Evolutionary conservation across 805 yeast species (phyloP).

Genomic region (Monosporozyma siamensis): DNA sequence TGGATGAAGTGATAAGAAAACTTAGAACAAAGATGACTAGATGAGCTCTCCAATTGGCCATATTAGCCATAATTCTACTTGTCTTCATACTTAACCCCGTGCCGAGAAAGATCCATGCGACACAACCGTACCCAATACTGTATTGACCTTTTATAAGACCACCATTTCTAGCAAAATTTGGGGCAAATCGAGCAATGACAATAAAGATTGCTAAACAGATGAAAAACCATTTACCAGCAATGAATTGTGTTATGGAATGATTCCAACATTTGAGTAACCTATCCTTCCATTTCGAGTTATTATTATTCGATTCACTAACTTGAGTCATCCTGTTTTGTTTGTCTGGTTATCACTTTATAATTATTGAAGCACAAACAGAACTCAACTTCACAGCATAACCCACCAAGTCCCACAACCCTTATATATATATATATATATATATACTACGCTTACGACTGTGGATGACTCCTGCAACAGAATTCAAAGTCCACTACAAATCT

Average conservation of each 20-base stretch:
- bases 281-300: not conserved
- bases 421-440: no score
- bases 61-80: slow-evolving; percentile 47
- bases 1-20: slow-evolving; percentile 61
- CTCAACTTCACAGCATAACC: no score
- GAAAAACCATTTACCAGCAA: slow-evolving; percentile 61
- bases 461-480: no score
- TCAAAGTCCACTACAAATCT: no score
- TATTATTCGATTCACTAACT: not conserved
- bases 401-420: no score
- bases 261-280: slow-evolving; percentile 10
- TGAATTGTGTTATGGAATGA: slow-evolving; percentile 16
- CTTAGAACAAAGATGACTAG: slow-evolving; percentile 55
- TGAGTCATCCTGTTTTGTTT: not conserved
- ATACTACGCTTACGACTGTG: no score
- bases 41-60: slow-evolving; percentile 78
- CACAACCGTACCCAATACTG: slow-evolving; percentile 76
- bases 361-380: no score
- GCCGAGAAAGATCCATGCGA: slow-evolving; percentile 72
- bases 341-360: no score
- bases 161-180: slow-evolving; percentile 75
- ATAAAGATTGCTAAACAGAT: slow-evolving; percentile 61
- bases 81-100: slow-evolving; percentile 76
- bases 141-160: slow-evolving; percentile 70
- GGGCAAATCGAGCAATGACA: slow-evolving; percentile 67